Conservation (phyloP, 2,329 filamentous ascomycete species). For the Colletotrichum sp. region DNA sequence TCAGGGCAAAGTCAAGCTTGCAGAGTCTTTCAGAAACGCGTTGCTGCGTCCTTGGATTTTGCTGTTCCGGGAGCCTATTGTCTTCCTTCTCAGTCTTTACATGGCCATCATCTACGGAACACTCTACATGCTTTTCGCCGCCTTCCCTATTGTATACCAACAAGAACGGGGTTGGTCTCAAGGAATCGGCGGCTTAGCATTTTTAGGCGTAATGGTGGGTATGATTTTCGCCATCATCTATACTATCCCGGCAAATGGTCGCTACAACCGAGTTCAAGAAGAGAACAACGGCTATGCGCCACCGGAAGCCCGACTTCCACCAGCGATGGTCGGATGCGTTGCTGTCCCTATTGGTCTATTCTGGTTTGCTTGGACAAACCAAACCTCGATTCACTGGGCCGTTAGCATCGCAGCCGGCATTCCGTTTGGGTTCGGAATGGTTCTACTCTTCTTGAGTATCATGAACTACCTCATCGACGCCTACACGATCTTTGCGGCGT, state of each 20-base stretch:
- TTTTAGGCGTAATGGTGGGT: constrained; percentile 72
- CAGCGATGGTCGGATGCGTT: constrained; percentile 58
- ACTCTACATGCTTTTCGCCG: constrained; percentile 64
- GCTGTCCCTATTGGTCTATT: constrained; percentile 59
- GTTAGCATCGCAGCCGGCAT: constrained; percentile 42
- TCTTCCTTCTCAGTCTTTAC: constrained; percentile 68
- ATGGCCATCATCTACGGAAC: constrained; percentile 66
- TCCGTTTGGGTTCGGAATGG: constrained; percentile 40
- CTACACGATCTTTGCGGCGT: constrained; percentile 76
- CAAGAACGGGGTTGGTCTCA: constrained; percentile 61
- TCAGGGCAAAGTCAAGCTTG: constrained; percentile 34
- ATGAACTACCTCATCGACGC: constrained; percentile 62
- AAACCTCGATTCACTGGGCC: constrained; percentile 52
- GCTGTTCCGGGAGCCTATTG: constrained; percentile 74
- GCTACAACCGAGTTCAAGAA: constrained; percentile 42
- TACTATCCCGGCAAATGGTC: constrained; percentile 47
- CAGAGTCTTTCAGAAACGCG: constrained; percentile 50
- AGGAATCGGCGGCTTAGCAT: constrained; percentile 67
- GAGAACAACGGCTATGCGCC: constrained; percentile 53
- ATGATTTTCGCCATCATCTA: constrained; percentile 62
- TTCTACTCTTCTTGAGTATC: constrained; percentile 59
- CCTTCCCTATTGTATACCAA: constrained; percentile 71
- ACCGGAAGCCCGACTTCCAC: constrained; percentile 61
- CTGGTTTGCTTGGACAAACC: constrained; percentile 64
- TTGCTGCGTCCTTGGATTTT: constrained; percentile 68